Conservation (phyloP, 345 rosid species). For the Linum usitatissimum region DNA sequence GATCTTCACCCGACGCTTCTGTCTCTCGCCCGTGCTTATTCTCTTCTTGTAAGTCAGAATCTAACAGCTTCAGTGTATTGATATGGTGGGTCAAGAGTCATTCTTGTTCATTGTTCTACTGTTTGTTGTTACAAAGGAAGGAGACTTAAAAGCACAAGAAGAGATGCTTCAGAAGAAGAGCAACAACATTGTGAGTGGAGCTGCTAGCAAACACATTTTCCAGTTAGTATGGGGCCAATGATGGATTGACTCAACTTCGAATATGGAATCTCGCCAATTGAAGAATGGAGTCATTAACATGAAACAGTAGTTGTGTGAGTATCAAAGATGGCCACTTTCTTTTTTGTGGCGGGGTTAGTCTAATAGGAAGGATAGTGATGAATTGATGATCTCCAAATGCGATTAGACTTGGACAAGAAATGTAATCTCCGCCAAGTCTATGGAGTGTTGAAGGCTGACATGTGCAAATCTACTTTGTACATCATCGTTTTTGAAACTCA, state of each 20-base stretch:
- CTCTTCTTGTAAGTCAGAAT: slow-evolving; percentile 44
- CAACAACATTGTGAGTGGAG: slow-evolving; percentile 32
- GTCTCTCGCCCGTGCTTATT: slow-evolving; percentile 76
- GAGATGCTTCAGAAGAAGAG: slow-evolving; percentile 60
- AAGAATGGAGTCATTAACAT: neutral
- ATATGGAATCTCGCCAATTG: neutral
- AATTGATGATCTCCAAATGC: no score
- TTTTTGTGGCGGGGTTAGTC: no score
- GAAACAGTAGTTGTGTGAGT: no score
- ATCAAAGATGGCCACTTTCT: no score
- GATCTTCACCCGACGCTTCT: slow-evolving; percentile 69
- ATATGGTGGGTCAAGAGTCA: no score
- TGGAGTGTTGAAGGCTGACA: no score
- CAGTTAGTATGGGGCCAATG: slow-evolving; percentile 41
- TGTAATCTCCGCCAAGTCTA: no score
- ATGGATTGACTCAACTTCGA: neutral
- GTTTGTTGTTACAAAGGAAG: slow-evolving; percentile 31
- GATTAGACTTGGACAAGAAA: no score
- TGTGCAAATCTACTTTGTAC: no score
- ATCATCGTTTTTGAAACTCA: no score
- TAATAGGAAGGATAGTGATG: no score
- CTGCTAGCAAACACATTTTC: slow-evolving; percentile 54
- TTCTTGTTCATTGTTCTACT: neutral
- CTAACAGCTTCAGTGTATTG: neutral
- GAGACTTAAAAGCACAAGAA: slow-evolving; percentile 46